Evolutionary conservation across 108 stramenopile species (phyloP).

Genomic region (Discostella stelligeroides): DNA sequence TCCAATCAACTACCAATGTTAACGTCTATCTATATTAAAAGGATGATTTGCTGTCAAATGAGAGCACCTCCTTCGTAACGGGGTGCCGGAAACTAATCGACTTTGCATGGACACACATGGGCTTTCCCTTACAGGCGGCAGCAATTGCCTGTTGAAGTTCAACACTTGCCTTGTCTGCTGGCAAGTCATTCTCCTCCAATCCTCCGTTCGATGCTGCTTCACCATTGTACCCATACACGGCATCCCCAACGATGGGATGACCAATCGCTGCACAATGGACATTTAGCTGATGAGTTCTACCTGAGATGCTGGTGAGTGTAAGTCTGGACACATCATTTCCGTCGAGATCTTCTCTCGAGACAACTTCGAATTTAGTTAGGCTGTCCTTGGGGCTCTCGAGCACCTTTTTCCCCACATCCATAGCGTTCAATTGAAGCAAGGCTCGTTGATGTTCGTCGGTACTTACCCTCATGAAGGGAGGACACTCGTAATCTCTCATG

Average conservation of each 20-base stretch:
- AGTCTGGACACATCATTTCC: slow-evolving; percentile 80
- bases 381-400: slow-evolving; percentile 77
- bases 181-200: slow-evolving; percentile 59
- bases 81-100: slow-evolving; percentile 81
- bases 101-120: slow-evolving; percentile 79
- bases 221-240: slow-evolving; percentile 76
- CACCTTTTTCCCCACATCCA: slow-evolving; percentile 70
- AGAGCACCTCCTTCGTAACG: slow-evolving; percentile 58
- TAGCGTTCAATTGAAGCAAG: slow-evolving; percentile 59
- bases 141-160: slow-evolving; percentile 62
- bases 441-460: slow-evolving; percentile 78
- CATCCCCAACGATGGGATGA: slow-evolving; percentile 89
- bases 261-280: slow-evolving; percentile 88
- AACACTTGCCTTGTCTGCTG: slow-evolving; percentile 54
- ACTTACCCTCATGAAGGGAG: slow-evolving; percentile 82
- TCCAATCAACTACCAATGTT: background rate
- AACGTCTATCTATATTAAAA: slow-evolving; percentile 46
- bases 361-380: slow-evolving; percentile 73
- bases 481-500: slow-evolving; percentile 81
- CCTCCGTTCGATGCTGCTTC: slow-evolving; percentile 80
- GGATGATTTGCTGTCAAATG: slow-evolving; percentile 55
- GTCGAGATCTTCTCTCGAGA: slow-evolving; percentile 61
- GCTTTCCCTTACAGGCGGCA: slow-evolving; percentile 40
- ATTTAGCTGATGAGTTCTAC: slow-evolving; percentile 88
- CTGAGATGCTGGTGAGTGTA: slow-evolving; percentile 73